Evolutionary conservation across 352 stramenopile genomes (phyloP).

Genomic region (Peronospora belbahrii): DNA sequence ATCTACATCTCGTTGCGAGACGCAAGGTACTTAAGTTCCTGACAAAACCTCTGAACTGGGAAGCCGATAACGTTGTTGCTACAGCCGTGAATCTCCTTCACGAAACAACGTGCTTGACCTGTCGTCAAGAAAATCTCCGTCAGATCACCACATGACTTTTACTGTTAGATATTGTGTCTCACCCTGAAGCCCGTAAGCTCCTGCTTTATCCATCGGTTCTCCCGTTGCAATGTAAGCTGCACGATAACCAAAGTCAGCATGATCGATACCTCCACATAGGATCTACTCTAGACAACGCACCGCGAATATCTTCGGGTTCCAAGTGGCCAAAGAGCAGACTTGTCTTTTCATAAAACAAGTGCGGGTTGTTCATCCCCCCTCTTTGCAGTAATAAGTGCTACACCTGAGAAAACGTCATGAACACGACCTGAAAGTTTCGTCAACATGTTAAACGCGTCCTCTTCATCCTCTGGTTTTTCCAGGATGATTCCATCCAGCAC

Average conservation of each 20-base stretch:
- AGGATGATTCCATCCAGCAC: constrained; percentile 80
- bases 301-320: constrained; percentile 50
- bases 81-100: constrained; percentile 74
- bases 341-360: constrained; percentile 70
- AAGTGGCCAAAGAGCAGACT: constrained; percentile 48
- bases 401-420: constrained; percentile 85
- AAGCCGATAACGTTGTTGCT: constrained; percentile 91
- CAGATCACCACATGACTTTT: background rate
- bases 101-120: constrained; percentile 68
- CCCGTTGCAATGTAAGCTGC: constrained; percentile 82
- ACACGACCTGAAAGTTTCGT: constrained; percentile 50
- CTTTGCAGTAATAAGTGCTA: constrained; percentile 60
- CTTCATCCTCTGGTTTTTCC: constrained; percentile 82
- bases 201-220: constrained; percentile 90
- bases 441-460: constrained; percentile 80
- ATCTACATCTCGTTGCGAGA: constrained; percentile 34
- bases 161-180: background rate
- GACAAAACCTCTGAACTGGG: constrained; percentile 69
- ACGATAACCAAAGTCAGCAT: background rate
- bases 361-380: constrained; percentile 35
- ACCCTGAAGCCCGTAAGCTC: constrained; percentile 87
- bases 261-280: background rate
- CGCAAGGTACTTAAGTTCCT: constrained; percentile 46
- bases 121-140: background rate
- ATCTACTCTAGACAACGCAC: constrained; percentile 20